Evolutionary conservation across 805 yeast genomes (phyloP).

Genomic region (Yamadazyma kitorensis): DNA sequence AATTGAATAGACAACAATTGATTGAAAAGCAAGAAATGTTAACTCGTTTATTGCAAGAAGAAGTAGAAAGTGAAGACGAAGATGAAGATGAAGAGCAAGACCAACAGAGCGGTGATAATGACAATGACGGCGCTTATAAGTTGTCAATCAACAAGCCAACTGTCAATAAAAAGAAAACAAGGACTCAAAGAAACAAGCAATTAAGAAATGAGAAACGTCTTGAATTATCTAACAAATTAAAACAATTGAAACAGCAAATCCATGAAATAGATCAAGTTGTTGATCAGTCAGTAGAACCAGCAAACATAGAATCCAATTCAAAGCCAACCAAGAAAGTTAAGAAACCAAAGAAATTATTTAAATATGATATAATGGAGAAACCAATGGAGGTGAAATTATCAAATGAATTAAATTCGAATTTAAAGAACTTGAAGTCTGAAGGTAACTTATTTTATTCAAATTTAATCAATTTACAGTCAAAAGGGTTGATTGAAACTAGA

Average conservation of each 20-base stretch:
- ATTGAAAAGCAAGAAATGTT: slow-evolving; percentile 65
- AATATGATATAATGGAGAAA: slow-evolving; percentile 39
- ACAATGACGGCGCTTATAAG: slow-evolving; percentile 31
- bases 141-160: slow-evolving; percentile 76
- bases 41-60: slow-evolving; percentile 58
- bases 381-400: slow-evolving; percentile 78
- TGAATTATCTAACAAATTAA: slow-evolving; percentile 54
- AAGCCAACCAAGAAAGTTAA: slow-evolving; percentile 18
- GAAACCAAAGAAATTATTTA: slow-evolving; percentile 39
- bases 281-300: slow-evolving; percentile 12
- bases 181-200: slow-evolving; percentile 70
- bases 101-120: slow-evolving; percentile 24
- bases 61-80: slow-evolving; percentile 35
- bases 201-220: slow-evolving; percentile 58
- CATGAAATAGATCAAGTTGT: slow-evolving; percentile 38
- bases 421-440: slow-evolving; percentile 84
- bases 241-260: slow-evolving; percentile 58
- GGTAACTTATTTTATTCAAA: slow-evolving; percentile 84
- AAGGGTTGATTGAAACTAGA: slow-evolving; percentile 86
- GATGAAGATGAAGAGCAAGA: slow-evolving; percentile 38
- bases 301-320: slow-evolving; percentile 22
- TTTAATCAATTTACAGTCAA: slow-evolving; percentile 74
- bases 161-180: slow-evolving; percentile 67
- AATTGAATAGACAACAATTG: slow-evolving; percentile 58
- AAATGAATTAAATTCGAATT: slow-evolving; percentile 82